Conservation (phyloP, 805 yeast species). For the Cyberlindnera misumaiensis region DNA sequence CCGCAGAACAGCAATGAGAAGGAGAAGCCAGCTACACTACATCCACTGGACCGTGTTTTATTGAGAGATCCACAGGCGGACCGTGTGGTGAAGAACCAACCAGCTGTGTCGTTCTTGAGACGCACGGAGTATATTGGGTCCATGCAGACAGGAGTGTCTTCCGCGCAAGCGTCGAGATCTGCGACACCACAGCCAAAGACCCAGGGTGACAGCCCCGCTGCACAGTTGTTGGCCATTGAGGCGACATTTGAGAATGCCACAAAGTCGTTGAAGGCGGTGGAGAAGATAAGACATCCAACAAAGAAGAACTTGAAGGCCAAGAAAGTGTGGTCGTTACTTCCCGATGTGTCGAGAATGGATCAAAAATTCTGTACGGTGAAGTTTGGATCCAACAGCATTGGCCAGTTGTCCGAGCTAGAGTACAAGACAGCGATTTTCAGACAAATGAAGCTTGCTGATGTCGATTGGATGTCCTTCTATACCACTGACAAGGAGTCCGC, state of each 20-base stretch:
- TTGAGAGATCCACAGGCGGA: conserved; percentile 69
- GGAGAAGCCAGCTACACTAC: conserved; percentile 31
- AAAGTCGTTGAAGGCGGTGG: conserved; percentile 35
- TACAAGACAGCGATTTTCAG: conserved; percentile 57
- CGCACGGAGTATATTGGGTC: conserved; percentile 79
- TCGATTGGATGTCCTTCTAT: conserved; percentile 74
- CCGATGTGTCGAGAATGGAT: conserved; percentile 90
- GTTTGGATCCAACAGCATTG: conserved; percentile 32
- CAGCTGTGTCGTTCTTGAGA: conserved; percentile 69
- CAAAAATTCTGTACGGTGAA: conserved; percentile 60
- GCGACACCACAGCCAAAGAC: conserved; percentile 6
- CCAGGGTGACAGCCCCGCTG: conserved; percentile 44
- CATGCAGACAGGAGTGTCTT: not conserved
- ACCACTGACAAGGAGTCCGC: conserved; percentile 41
- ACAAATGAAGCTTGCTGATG: conserved; percentile 61
- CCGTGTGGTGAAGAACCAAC: conserved; percentile 28
- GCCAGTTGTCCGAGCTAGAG: conserved; percentile 5
- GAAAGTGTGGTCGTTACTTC: conserved; percentile 71
- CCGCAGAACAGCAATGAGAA: conserved; percentile 23
- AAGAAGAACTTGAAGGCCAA: conserved; percentile 70
- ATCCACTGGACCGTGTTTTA: conserved; percentile 69
- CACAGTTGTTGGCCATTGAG: conserved; percentile 67
- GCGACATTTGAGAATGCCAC: conserved; percentile 63
- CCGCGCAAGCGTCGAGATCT: conserved; percentile 11
- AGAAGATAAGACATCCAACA: conserved; percentile 64